Evolutionary conservation across 192 early-diverging fungal species (phyloP).

Genomic region (Linderina pennispora): DNA sequence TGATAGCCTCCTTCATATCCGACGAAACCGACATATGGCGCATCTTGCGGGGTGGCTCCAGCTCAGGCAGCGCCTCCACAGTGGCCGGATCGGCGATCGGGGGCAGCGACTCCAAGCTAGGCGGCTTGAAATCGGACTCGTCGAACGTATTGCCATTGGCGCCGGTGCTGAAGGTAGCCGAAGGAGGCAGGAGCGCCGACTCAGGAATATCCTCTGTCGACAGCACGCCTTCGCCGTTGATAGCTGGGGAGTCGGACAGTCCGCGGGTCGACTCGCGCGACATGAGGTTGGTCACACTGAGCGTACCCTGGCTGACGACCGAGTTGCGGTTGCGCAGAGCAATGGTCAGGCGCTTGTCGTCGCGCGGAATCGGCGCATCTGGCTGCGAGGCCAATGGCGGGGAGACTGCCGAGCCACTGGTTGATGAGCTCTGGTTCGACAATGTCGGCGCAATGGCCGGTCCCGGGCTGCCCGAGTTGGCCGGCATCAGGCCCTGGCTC

Average conservation of each 20-base stretch:
- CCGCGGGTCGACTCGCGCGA: background rate
- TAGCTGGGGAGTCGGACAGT: background rate
- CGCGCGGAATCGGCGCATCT: constrained; percentile 2
- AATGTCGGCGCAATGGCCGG: background rate
- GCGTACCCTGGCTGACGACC: constrained; percentile 1
- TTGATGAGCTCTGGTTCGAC: constrained; percentile 1
- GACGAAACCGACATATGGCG: constrained; percentile 14
- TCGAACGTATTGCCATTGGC: background rate
- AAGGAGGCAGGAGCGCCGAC: background rate
- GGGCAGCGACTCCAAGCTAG: background rate
- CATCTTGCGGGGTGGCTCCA: constrained; percentile 6
- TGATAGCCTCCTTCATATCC: constrained; percentile 15
- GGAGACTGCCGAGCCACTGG: constrained; percentile 1
- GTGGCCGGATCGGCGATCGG: background rate
- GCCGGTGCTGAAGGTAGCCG: background rate
- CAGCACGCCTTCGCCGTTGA: background rate
- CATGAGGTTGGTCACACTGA: background rate
- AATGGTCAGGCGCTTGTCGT: constrained; percentile 45
- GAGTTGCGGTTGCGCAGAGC: constrained; percentile 47
- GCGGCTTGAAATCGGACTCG: background rate
- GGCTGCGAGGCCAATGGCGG: background rate
- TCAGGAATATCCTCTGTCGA: background rate
- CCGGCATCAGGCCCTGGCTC: constrained; percentile 13
- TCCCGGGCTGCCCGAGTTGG: background rate
- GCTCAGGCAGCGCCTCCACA: background rate